phyloP scores from a whole-genome alignment of 176 grass and related monocot genomes.

The Lolium multiflorum region DNA sequence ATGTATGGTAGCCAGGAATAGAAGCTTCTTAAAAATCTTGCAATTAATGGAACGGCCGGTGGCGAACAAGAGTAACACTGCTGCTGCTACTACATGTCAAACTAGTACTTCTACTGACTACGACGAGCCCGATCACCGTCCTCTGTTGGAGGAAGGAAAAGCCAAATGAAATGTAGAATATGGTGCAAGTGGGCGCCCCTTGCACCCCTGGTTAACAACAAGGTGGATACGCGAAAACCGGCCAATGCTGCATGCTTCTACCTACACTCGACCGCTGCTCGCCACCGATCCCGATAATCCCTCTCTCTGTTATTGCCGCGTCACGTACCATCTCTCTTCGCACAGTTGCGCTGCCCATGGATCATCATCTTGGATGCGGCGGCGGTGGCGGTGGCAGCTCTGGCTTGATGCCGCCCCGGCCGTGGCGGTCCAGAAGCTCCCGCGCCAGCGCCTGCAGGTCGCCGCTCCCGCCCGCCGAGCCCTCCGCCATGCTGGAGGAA shows the following conservation, averaged over 20 bases:
- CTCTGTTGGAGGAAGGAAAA: slow-evolving; percentile 47
- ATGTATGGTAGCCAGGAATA: not conserved
- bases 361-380: slow-evolving; percentile 45
- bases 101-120: slow-evolving; percentile 43
- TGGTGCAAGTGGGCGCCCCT: slow-evolving; percentile 48
- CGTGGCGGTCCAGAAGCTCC: slow-evolving; percentile 82
- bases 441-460: slow-evolving; percentile 91
- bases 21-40: slow-evolving; percentile 53
- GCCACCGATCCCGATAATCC: slow-evolving; percentile 46
- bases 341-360: not conserved
- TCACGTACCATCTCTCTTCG: slow-evolving; percentile 16
- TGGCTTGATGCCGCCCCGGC: slow-evolving; percentile 51
- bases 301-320: slow-evolving; percentile 38
- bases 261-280: slow-evolving; percentile 55
- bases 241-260: slow-evolving; percentile 62
- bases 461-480: slow-evolving; percentile 45
- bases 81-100: slow-evolving; percentile 59
- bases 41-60: slow-evolving; percentile 52
- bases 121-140: not conserved
- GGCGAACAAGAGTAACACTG: slow-evolving; percentile 47
- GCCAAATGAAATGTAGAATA: slow-evolving; percentile 40
- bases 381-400: slow-evolving; percentile 57
- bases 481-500: slow-evolving; percentile 42
- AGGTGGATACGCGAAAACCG: slow-evolving; percentile 68
- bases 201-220: slow-evolving; percentile 60